Evolutionary conservation across 805 yeast species (phyloP).

Genomic region (Scheffersomyces ergatensis): DNA sequence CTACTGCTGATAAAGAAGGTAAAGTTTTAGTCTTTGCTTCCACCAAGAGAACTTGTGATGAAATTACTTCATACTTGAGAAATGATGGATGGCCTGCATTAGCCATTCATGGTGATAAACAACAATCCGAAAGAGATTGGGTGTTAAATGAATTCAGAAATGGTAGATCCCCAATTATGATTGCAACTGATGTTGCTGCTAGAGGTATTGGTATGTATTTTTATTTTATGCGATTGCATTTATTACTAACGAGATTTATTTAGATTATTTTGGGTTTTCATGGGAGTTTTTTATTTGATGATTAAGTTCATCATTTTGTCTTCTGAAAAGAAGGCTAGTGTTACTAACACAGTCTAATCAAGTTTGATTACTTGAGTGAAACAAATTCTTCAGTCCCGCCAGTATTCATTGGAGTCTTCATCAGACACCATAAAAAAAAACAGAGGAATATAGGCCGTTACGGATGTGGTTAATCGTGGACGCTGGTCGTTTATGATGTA

Average conservation of each 20-base stretch:
- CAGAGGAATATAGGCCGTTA: neutral
- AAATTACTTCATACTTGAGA: slow-evolving; percentile 85
- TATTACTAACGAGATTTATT: slow-evolving; percentile 8
- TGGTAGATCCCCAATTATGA: slow-evolving; percentile 95
- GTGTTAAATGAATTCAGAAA: slow-evolving; percentile 87
- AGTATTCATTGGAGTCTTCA: too few relatives aligned
- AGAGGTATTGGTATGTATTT: slow-evolving; percentile 96
- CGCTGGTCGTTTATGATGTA: neutral
- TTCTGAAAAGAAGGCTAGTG: neutral
- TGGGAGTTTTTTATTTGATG: neutral
- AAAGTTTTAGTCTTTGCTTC: slow-evolving; percentile 89
- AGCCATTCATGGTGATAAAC: slow-evolving; percentile 98
- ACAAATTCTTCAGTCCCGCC: too few relatives aligned
- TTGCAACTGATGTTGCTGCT: slow-evolving; percentile 99
- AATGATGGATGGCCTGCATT: slow-evolving; percentile 98
- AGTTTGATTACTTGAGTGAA: too few relatives aligned
- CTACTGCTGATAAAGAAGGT: slow-evolving; percentile 66
- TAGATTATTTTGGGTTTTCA: neutral
- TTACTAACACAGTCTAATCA: too few relatives aligned
- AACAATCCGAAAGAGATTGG: slow-evolving; percentile 98
- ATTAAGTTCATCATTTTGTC: neutral
- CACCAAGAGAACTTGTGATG: slow-evolving; percentile 98
- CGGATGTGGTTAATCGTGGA: neutral
- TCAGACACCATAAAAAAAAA: too few relatives aligned
- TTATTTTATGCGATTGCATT: slow-evolving; percentile 1